Evolutionary conservation across 768 basidiomycete genomes (phyloP).

Genomic region (Trametes cinnabarina): DNA sequence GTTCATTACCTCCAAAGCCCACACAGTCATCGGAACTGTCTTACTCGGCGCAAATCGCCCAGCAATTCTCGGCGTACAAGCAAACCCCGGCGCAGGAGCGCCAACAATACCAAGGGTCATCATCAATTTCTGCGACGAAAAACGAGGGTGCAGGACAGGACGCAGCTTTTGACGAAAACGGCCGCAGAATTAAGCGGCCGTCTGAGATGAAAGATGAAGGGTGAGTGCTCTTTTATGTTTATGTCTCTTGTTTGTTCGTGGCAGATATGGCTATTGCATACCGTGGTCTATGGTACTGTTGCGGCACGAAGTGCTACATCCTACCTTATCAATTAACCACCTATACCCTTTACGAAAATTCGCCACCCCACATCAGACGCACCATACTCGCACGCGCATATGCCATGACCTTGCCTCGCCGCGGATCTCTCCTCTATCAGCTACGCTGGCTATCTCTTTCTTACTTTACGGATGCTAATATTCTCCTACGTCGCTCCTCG

Average conservation of each 20-base stretch:
- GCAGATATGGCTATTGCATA: neutral
- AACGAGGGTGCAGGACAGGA: conserved; percentile 30
- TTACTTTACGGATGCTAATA: conserved; percentile 25
- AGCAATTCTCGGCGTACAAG: conserved; percentile 27
- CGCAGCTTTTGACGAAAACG: conserved; percentile 46
- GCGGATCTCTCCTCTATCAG: neutral
- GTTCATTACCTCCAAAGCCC: conserved; percentile 22
- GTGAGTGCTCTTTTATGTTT: conserved; percentile 50
- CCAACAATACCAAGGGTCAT: conserved; percentile 13
- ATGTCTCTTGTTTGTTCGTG: neutral
- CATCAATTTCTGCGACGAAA: conserved; percentile 18
- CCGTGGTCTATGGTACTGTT: conserved; percentile 1
- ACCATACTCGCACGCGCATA: conserved; percentile 1
- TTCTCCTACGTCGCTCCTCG: conserved; percentile 15
- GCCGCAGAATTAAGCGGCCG: conserved; percentile 52
- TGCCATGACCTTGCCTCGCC: conserved; percentile 8
- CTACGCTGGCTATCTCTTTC: conserved; percentile 9
- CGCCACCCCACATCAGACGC: conserved; percentile 2
- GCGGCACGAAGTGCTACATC: conserved; percentile 13
- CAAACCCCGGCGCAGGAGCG: conserved; percentile 27
- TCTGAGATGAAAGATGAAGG: conserved; percentile 97
- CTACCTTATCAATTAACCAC: neutral
- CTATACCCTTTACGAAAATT: conserved; percentile 14
- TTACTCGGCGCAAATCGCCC: conserved; percentile 25
- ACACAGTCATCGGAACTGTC: conserved; percentile 16